A percentile compares a stretch with the other conserved stretches of the same genome.
Evolutionary conservation across 768 basidiomycete genomes (phyloP).

Genomic region (Dentipellis sp.): DNA sequence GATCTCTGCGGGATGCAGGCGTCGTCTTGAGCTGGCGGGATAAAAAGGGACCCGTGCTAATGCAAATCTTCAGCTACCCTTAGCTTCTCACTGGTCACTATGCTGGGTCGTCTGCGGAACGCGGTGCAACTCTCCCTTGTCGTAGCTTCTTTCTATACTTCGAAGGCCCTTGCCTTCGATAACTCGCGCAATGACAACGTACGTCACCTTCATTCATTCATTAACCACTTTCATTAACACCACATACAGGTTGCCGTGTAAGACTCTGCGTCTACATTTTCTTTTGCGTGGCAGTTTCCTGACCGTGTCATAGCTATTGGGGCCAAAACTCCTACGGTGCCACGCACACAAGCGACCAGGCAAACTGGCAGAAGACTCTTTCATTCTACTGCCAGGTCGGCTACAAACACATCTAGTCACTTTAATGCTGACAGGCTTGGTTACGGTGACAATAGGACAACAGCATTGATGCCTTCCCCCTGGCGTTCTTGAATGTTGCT

Average conservation of each 20-base stretch:
- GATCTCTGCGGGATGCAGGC: too few relatives aligned
- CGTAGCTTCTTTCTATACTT: not conserved
- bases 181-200: constrained; percentile 31
- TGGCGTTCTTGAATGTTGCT: constrained; percentile 55
- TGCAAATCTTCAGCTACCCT: not conserved
- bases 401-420: not conserved
- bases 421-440: not conserved
- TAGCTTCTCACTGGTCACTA: not conserved
- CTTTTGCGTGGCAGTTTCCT: not conserved
- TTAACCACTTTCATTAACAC: not conserved
- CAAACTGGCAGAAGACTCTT: constrained; percentile 42
- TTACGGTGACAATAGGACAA: constrained; percentile 31
- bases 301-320: constrained; percentile 30
- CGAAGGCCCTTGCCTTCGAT: constrained; percentile 21
- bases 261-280: not conserved
- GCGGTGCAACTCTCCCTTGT: not conserved
- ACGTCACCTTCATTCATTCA: constrained; percentile 6
- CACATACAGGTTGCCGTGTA: constrained; percentile 22
- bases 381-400: constrained; percentile 43
- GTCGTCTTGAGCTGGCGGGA: not conserved
- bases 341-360: constrained; percentile 27
- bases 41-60: not conserved
- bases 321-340: constrained; percentile 57
- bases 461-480: constrained; percentile 46
- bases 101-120: not conserved